phyloP scores from a whole-genome alignment of 768 basidiomycete genomes.

The Trametes coccinea region DNA sequence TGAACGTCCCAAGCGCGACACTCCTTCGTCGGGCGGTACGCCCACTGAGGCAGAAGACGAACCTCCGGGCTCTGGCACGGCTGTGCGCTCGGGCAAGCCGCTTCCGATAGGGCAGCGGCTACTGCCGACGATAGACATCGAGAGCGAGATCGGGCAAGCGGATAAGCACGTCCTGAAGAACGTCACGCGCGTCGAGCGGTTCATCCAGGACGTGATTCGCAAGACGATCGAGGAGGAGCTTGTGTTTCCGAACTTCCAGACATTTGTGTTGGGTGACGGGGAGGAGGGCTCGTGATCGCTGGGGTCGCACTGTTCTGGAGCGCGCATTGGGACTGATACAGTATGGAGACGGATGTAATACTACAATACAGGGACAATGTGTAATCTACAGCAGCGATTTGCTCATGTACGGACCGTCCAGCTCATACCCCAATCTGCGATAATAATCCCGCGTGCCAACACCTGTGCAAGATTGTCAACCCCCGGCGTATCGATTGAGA shows the following conservation, averaged over 20 bases:
- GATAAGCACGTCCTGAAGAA: constrained; percentile 97
- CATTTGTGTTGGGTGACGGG: constrained; percentile 38
- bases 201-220: constrained; percentile 93
- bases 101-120: constrained; percentile 81
- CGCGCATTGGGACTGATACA: constrained; percentile 8
- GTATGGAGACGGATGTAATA: constrained; percentile 9
- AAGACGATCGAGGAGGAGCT: constrained; percentile 95
- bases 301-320: background rate
- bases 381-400: constrained; percentile 53
- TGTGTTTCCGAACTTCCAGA: constrained; percentile 96
- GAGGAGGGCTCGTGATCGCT: constrained; percentile 7
- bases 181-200: constrained; percentile 91
- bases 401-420: constrained; percentile 99
- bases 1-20: constrained; percentile 33
- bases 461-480: constrained; percentile 44
- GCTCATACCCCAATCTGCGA: constrained; percentile 86
- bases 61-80: constrained; percentile 30
- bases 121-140: constrained; percentile 85
- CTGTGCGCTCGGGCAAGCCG: constrained; percentile 57
- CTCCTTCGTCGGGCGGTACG: constrained; percentile 43
- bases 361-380: constrained; percentile 13
- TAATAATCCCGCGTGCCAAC: constrained; percentile 99
- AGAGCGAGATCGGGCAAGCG: constrained; percentile 94
- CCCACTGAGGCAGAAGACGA: constrained; percentile 70
- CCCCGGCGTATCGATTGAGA: background rate